These are phyloP conservation scores for Tolypocladium pustulatum DNA, from an alignment of 2,329 filamentous ascomycete genomes.

Conservation along the genomic window DNA sequence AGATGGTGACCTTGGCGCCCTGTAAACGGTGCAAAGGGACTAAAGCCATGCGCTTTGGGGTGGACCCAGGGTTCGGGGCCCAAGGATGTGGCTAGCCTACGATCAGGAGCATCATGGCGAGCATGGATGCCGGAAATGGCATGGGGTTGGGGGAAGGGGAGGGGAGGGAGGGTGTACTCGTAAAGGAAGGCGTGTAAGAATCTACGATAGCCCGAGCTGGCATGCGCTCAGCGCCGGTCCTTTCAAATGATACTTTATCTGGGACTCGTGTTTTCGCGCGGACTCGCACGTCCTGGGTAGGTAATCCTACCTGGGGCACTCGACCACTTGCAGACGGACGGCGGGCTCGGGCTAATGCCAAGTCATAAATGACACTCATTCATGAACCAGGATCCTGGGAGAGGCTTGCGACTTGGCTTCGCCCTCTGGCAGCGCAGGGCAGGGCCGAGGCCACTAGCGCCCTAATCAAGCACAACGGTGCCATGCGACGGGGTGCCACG, in stretches of 20 bases:
- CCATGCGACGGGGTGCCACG: neutral
- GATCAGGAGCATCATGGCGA: neutral
- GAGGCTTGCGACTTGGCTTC: neutral
- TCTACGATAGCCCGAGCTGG: neutral
- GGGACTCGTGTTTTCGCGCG: neutral
- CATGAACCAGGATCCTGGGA: neutral
- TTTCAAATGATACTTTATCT: neutral
- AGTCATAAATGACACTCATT: neutral
- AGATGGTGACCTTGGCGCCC: neutral
- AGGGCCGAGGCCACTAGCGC: neutral
- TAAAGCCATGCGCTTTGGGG: neutral
- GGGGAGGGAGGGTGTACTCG: neutral
- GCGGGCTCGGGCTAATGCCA: neutral
- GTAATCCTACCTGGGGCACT: too few relatives aligned
- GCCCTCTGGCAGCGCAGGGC: neutral
- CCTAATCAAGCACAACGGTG: neutral
- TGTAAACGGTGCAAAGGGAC: neutral
- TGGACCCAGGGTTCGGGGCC: neutral
- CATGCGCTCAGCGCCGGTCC: neutral
- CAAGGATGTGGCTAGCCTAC: neutral
- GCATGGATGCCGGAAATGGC: neutral
- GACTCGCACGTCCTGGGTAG: neutral
- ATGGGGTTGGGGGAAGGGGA: neutral
- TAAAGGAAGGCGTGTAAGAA: neutral
- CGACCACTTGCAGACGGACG: neutral